Conservation (phyloP, 2,329 filamentous ascomycete genomes). For the Triangularia setosa region DNA sequence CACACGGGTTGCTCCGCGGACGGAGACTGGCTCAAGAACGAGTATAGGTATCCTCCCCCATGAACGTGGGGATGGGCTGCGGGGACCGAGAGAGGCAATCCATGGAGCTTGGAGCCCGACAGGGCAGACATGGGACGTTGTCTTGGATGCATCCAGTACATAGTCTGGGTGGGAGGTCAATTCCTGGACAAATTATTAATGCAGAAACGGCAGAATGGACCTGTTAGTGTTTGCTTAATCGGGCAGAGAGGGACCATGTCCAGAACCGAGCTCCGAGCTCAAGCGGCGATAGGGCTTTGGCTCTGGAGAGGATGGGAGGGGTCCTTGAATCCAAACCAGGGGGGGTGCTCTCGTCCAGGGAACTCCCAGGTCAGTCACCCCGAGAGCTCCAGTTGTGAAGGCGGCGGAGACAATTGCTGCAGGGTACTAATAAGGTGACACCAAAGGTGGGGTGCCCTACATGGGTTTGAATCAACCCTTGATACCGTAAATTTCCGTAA, state of each 20-base stretch:
- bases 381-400: conserved; percentile 5
- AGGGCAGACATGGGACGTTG: neutral
- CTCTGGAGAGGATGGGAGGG: neutral
- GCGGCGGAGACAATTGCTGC: conserved; percentile 7
- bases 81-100: neutral
- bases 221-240: neutral
- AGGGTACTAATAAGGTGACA: conserved; percentile 1
- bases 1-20: neutral
- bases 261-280: neutral
- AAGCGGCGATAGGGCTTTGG: neutral
- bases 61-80: conserved; percentile 2
- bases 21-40: conserved; percentile 4
- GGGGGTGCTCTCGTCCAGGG: neutral
- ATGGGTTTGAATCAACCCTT: neutral
- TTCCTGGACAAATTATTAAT: neutral
- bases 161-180: neutral
- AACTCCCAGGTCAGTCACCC: neutral
- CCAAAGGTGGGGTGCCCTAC: neutral
- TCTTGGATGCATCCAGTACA: neutral
- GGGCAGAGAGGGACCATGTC: neutral
- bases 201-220: neutral
- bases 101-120: neutral
- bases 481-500: conserved; percentile 7
- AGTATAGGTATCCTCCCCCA: neutral
- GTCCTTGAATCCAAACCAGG: neutral